phyloP scores from a whole-genome alignment of 257 asterid species.

The Cruciata laevipes region DNA sequence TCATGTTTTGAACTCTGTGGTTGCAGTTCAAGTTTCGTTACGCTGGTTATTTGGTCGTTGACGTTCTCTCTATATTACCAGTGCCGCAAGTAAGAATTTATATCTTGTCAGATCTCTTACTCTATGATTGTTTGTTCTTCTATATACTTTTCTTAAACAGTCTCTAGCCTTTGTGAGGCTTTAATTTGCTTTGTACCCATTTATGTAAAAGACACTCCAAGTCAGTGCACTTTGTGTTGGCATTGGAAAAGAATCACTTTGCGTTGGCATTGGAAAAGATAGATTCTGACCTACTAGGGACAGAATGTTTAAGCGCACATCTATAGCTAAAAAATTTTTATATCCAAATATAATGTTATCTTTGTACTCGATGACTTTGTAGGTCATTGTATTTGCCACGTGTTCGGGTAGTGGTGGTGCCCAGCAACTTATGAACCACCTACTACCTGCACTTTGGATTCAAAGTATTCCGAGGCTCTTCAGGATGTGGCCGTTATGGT shows the following conservation, averaged over 20 bases:
- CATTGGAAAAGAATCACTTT: neutral
- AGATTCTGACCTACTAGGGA: neutral
- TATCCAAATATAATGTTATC: neutral
- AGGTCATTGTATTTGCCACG: constrained; percentile 61
- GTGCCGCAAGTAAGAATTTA: constrained; percentile 63
- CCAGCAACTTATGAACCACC: constrained; percentile 48
- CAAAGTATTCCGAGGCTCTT: constrained; percentile 69
- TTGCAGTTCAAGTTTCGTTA: constrained; percentile 86
- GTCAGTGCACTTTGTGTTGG: neutral
- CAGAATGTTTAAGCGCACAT: neutral
- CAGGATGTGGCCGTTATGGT: constrained; percentile 62
- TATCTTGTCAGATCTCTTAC: constrained; percentile 1
- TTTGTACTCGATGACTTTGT: constrained; percentile 11
- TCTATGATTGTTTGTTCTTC: neutral
- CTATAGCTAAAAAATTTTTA: neutral
- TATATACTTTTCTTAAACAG: neutral
- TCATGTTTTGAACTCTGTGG: constrained; percentile 11
- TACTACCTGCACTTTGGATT: constrained; percentile 50
- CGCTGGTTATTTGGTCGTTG: constrained; percentile 50
- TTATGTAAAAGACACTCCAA: neutral
- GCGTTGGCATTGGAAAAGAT: neutral
- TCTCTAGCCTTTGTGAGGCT: neutral
- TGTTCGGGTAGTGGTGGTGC: constrained; percentile 49
- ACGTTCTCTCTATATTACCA: constrained; percentile 56
- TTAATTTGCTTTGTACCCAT: neutral